Base-by-base conservation (phyloP, 2,329 filamentous ascomycete genomes). In the Ascochyta rabiei region DNA sequence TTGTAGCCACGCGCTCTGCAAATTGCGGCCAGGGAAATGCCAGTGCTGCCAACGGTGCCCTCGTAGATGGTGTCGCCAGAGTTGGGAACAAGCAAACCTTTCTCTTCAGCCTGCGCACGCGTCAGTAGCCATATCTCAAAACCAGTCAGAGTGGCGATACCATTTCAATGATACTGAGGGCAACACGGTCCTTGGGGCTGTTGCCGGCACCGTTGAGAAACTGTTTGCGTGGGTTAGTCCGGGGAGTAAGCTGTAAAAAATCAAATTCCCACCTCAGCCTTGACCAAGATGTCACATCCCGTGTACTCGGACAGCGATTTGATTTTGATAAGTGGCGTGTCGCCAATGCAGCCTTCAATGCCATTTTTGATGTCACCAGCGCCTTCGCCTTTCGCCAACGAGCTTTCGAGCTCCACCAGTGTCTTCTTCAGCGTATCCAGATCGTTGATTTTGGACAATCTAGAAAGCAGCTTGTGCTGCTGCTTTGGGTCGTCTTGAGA, bases 41-140 rank as follows among this genome's bases (percentile, higher is more conserved):
- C 95, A 0, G 95, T 99, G 71, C 91, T 96, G 56, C 95, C 95
- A 15, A 96, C 93, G 1, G 95, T 99, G 62, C 95, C 95, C 79
- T 99, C 95, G 76, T 98, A 99, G 68, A 99, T 92, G 38, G 90
- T 96, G 74, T 99, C 95, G 57, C 93, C 93, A 19, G 89, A 87
- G 63, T 89, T 81, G 0, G 95, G 93, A 0, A 82, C 83, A 40
- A 99, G 78, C 16, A 93, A 80, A 2, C 92, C 92, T 43, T 84
- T 78, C 57, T 85, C 82, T 80, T 99, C 95, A 38, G 93, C 95
- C 74, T 87, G 28, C 15, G 13, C 5, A 21, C 8, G 10, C 4
- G 18, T 70, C 18, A 69, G 50, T 31, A 37, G 15, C 26, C 19
- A 23, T 19, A 26, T 15, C 15, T 4, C 26, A 24, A 24, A 26